Base-by-base conservation (phyloP, 805 yeast species). In the Candida golubevii region DNA sequence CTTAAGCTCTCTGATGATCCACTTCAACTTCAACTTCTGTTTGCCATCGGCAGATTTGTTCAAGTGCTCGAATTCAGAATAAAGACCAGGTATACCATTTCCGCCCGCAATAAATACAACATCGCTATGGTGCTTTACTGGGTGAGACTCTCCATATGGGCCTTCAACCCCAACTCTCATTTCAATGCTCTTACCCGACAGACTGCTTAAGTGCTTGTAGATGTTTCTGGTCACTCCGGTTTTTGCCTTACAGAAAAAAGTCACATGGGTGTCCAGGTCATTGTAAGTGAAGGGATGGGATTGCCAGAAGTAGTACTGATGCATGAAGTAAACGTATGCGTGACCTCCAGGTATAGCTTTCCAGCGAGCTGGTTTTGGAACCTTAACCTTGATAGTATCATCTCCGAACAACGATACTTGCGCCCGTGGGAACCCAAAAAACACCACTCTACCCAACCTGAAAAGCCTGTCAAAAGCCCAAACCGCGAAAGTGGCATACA, bases 101-200 rank as follows among this genome's bases (percentile, higher is more conserved):
- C 93, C 91, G 38, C 88, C 90, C 7, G 90, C 84, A 23, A 85
- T 49, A 36, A 82, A 71, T 7, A 83, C 69, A 6, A 82, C 75
- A 45, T 76, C 73, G 39, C 79, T 75, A 53, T 74, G 83, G 36
- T 67, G 63, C 26, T 67, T 63, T 12, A 79, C 63, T 2, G 82
- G 76, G 5, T 77, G 58, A 2, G 74, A 50, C 33, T 70, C 67
- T 3, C 91, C 87, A 56, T 85, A 85, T 1, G 90, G 89, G 1
- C 91, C 91, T 57, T 85, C 91, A 10, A 69, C 58, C 8, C 59
- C 57, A 12, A 69, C 69, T 42, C 68, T 54, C 33, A 68, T 57
- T 18, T 48, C 36, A 3, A 59, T 41, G 2, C 58, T 39, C 35
- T 56, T 60, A 8, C 65, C 68, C 1, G 71, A 72, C 27, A 55